phyloP scores from a whole-genome alignment of 805 yeast genomes.

The Babjeviella inositovora region DNA sequence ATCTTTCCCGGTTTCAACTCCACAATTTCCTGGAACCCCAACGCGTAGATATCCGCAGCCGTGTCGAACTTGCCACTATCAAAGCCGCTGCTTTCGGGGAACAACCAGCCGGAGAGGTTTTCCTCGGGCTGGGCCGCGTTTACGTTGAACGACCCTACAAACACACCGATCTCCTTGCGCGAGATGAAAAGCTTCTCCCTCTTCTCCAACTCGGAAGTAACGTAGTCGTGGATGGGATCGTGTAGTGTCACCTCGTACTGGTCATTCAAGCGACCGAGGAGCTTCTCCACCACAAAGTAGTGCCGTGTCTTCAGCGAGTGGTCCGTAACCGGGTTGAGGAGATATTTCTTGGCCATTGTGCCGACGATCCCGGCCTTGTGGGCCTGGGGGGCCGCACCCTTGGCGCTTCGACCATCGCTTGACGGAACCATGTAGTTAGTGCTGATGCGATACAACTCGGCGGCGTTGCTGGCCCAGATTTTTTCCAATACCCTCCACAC shows the following conservation, averaged over 20 bases:
- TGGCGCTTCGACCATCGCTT: slow-evolving; percentile 20
- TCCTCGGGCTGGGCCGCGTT: slow-evolving; percentile 30
- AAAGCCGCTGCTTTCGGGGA: slow-evolving; percentile 18
- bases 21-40: slow-evolving; percentile 84
- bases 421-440: slow-evolving; percentile 22
- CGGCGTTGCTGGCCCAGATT: slow-evolving; percentile 19
- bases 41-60: slow-evolving; percentile 52
- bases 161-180: slow-evolving; percentile 20
- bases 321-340: slow-evolving; percentile 6
- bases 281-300: slow-evolving; percentile 21
- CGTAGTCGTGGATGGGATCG: slow-evolving; percentile 40
- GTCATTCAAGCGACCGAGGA: slow-evolving; percentile 29
- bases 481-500: slow-evolving; percentile 32
- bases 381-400: slow-evolving; percentile 1
- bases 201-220: slow-evolving; percentile 20
- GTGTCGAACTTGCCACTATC: slow-evolving; percentile 11
- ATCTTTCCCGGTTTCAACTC: slow-evolving; percentile 76
- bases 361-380: slow-evolving; percentile 23
- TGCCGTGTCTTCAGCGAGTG: slow-evolving; percentile 12
- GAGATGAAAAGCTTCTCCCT: slow-evolving; percentile 21
- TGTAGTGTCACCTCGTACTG: slow-evolving; percentile 24
- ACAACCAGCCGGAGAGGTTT: slow-evolving; percentile 24
- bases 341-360: slow-evolving; percentile 15
- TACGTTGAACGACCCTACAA: slow-evolving; percentile 36
- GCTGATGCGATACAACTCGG: slow-evolving; percentile 18